Percentiles rank a stretch among this genome's conserved stretches.
Conservation (phyloP, 345 rosid species). For the Adansonia digitata region DNA sequence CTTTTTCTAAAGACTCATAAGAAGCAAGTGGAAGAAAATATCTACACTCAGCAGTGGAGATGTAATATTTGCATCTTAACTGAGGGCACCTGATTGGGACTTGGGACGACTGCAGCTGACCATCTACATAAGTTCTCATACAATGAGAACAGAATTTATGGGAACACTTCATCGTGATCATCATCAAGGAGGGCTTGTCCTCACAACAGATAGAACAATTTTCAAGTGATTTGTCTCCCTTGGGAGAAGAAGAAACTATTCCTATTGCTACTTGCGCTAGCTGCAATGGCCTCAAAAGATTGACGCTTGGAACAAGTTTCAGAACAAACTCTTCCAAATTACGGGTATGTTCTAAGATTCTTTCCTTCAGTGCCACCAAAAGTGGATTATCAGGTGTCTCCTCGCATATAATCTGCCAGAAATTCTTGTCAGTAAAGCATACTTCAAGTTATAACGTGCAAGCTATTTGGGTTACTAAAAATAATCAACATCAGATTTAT, state of each 20-base stretch:
- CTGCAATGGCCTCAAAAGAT: slow-evolving; percentile 55
- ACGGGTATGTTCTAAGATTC: slow-evolving; percentile 58
- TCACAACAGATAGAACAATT: slow-evolving; percentile 88
- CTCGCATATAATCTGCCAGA: slow-evolving; percentile 54
- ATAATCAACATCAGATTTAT: neutral
- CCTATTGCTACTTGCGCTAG: slow-evolving; percentile 87
- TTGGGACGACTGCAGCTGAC: slow-evolving; percentile 66
- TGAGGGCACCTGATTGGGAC: slow-evolving; percentile 93
- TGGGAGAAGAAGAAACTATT: slow-evolving; percentile 45
- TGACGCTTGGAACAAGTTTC: slow-evolving; percentile 46
- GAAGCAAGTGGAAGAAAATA: slow-evolving; percentile 66
- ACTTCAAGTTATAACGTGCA: neutral
- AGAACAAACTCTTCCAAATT: slow-evolving; percentile 63
- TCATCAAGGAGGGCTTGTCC: slow-evolving; percentile 71
- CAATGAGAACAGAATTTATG: slow-evolving; percentile 96
- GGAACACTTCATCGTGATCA: slow-evolving; percentile 71
- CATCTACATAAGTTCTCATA: slow-evolving; percentile 82
- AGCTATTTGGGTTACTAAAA: neutral
- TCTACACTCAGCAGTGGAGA: slow-evolving; percentile 61
- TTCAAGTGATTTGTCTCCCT: slow-evolving; percentile 41
- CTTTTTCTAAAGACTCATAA: slow-evolving; percentile 53
- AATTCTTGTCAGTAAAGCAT: slow-evolving; percentile 15
- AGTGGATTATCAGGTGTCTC: slow-evolving; percentile 62
- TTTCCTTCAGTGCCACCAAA: slow-evolving; percentile 65
- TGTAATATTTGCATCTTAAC: slow-evolving; percentile 66